Base-by-base conservation (phyloP, 805 yeast genomes). In the Suhomyces sp. region DNA sequence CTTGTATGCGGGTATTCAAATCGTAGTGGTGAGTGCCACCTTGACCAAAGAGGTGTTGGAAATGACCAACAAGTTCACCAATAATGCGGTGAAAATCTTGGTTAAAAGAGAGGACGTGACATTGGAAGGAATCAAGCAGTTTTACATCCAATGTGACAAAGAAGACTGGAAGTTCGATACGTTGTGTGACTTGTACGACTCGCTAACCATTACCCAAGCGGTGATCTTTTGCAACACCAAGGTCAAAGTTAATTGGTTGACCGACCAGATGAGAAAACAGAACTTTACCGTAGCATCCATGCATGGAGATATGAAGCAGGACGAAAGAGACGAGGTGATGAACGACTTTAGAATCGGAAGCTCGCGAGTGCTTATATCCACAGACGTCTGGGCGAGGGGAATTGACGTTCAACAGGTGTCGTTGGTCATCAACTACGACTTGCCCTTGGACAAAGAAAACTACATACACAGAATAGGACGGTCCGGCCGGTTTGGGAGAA, bases 331-430 rank as follows among this genome's bases (percentile, higher is more conserved):
- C 73, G 77, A 83, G 64, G 89, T 94, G 63, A 94, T 94, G 99
- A 84, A 85, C 70, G 97, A 92, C 72, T 94, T 94, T 84, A 82
- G 99, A 72, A 79, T 87, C 54, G 99, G 99, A 55, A 84, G 88
- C 60, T 89, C 97, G 51, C 84, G 99, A 70, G 93, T 94, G 48
- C 79, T 94, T 70, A 94, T 94, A 68, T 87, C 97, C 61, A 94
- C 99, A 42, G 99, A 94, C 74, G 88, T 94, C 65, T 88, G 93
- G 87, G 99, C 99, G 48, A 83, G 99, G 75, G 99, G 99, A 69
- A 94, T 93, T 60, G 99, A 93, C 74, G 98, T 93, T 56, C 99
- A 93, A 78, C 98, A 93, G 70, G 97, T 93, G 47, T 92, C 97
- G 10, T 76, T 93, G 61, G 99, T 93, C 55, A 90, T 93, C 67